Percentiles rank a stretch among this genome's conserved stretches.
These are phyloP conservation scores for Pezicula neosporulosa DNA, from an alignment of 2,329 filamentous ascomycete species.

Conservation along the genomic window DNA sequence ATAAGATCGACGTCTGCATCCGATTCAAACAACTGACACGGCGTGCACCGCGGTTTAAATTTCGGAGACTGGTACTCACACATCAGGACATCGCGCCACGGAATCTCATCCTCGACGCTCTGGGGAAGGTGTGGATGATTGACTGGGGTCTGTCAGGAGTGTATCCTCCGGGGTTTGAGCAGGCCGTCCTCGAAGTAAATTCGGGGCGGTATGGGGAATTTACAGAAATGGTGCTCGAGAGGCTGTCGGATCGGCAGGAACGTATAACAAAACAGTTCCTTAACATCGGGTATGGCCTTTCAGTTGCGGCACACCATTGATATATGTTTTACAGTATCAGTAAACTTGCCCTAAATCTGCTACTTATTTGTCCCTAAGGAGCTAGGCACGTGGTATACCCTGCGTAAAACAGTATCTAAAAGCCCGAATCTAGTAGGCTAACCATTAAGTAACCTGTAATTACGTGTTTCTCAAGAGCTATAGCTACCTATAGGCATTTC, in stretches of 20 bases:
- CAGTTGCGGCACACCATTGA: slow-evolving; percentile 1
- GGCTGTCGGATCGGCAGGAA: slow-evolving; percentile 1
- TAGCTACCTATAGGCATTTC: too few relatives aligned
- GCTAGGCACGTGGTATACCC: too few relatives aligned
- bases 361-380: too few relatives aligned
- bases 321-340: not conserved
- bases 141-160: not conserved
- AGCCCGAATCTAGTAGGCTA: too few relatives aligned
- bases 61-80: not conserved
- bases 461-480: too few relatives aligned
- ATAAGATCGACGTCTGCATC: slow-evolving; percentile 7
- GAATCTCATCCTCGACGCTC: not conserved
- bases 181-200: not conserved
- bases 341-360: too few relatives aligned
- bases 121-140: not conserved
- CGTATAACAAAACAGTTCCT: slow-evolving; percentile 1
- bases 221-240: slow-evolving; percentile 5
- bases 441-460: too few relatives aligned
- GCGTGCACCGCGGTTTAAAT: slow-evolving; percentile 3
- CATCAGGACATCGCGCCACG: not conserved
- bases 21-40: slow-evolving; percentile 1
- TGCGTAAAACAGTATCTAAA: too few relatives aligned
- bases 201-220: slow-evolving; percentile 2
- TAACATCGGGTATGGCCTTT: slow-evolving; percentile 5
- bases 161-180: slow-evolving; percentile 1